These are phyloP conservation scores for Fagopyrum esculentum DNA, from an alignment of 148 eudicot species.

Conservation along the genomic window DNA sequence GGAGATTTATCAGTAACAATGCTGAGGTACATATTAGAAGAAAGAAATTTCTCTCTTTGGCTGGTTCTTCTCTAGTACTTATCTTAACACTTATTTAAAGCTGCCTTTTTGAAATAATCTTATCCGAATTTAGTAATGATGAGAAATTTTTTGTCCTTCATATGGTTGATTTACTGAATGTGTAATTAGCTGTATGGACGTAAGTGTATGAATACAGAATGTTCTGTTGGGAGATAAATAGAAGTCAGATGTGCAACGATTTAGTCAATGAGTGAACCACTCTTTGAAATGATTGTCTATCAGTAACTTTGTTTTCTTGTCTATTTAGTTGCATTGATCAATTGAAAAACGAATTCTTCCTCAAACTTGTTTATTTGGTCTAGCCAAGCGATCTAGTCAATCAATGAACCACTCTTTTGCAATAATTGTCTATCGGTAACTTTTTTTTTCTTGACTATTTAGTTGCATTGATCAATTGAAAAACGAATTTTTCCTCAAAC, in stretches of 20 bases:
- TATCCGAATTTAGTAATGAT: too few species aligned
- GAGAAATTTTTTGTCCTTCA: too few species aligned
- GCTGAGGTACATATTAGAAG: constrained; percentile 49
- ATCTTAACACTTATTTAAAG: too few species aligned
- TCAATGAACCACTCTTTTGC: too few species aligned
- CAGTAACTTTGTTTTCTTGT: neutral
- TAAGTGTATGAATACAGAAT: neutral
- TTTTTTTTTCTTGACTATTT: neutral
- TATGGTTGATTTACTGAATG: too few species aligned
- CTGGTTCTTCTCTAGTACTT: neutral
- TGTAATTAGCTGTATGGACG: too few species aligned
- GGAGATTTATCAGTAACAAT: constrained; percentile 94
- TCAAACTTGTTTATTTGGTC: neutral
- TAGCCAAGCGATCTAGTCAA: neutral
- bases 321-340: neutral
- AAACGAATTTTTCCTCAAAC: neutral
- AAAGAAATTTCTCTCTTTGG: neutral
- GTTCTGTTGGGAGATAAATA: neutral
- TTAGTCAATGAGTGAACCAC: neutral
- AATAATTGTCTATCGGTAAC: neutral
- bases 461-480: neutral
- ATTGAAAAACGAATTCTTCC: neutral
- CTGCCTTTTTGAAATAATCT: too few species aligned
- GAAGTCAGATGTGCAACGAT: neutral
- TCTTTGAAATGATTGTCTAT: neutral